Conservation (phyloP, 176 grass and related monocot genomes). For the Hordeum vulgare region MorexV3_pseudomolecules_assembly NC_058521.1:45991364-45991863, state of each 20-base stretch:
- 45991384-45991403: background rate
- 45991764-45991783: slow-evolving; percentile 5
- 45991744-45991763: background rate
- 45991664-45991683: background rate
- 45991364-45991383: background rate
- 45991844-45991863: slow-evolving; percentile 8
- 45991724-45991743: slow-evolving; percentile 16
- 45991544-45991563: background rate
- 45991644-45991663: background rate
- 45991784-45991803: slow-evolving; percentile 16
- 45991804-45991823: background rate
- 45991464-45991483: background rate
- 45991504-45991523: slow-evolving; percentile 32
- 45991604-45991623: slow-evolving; percentile 6
- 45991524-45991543: slow-evolving; percentile 19
- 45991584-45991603: slow-evolving; percentile 12
- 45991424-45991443: background rate
- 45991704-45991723: slow-evolving; percentile 8
- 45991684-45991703: background rate
- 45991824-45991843: background rate
- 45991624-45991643: background rate
- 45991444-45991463: background rate
- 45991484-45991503: background rate
- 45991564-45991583: background rate
- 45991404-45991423: background rate